These are phyloP conservation scores for Phaeosphaeriaceae sp. DNA, from an alignment of 2,329 filamentous ascomycete genomes.

Conservation along the genomic window DNA sequence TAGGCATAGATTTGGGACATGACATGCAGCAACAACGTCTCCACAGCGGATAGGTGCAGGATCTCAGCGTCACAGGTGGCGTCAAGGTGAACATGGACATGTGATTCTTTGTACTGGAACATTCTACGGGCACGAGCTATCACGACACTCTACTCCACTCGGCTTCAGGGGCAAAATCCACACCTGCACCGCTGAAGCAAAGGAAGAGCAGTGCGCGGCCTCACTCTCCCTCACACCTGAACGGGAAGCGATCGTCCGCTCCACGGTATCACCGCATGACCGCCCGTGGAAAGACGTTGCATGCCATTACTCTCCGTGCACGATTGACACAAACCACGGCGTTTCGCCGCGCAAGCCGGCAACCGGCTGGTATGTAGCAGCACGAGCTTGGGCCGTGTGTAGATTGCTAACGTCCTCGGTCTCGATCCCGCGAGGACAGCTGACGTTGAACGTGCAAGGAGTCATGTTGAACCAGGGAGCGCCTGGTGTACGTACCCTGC, in stretches of 20 bases:
- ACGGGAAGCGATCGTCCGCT: slow-evolving; percentile 4
- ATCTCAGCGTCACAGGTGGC: not conserved
- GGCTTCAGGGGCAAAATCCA: not conserved
- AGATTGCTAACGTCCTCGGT: not conserved
- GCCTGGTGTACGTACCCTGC: slow-evolving; percentile 4
- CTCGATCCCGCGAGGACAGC: slow-evolving; percentile 12
- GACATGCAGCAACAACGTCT: not conserved
- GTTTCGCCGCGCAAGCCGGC: not conserved
- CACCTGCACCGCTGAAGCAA: not conserved
- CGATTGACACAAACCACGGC: not conserved
- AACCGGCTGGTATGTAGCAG: not conserved
- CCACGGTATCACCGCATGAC: slow-evolving; percentile 1
- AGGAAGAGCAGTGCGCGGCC: not conserved
- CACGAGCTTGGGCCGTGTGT: not conserved
- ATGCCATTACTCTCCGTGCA: not conserved
- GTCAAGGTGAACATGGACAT: not conserved
- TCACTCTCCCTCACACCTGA: not conserved
- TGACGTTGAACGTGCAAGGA: slow-evolving; percentile 14
- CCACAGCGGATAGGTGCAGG: not conserved
- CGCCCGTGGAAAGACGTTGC: slow-evolving; percentile 1
- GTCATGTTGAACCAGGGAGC: slow-evolving; percentile 9
- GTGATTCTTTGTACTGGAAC: not conserved
- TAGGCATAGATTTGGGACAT: not conserved
- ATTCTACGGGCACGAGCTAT: not conserved
- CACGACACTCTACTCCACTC: not conserved